A percentile compares a stretch with the other conserved stretches of the same genome.
These are phyloP conservation scores for Dothidotthia symphoricarpi DNA, from an alignment of 2,329 filamentous ascomycete species.

Conservation along the genomic window DNA sequence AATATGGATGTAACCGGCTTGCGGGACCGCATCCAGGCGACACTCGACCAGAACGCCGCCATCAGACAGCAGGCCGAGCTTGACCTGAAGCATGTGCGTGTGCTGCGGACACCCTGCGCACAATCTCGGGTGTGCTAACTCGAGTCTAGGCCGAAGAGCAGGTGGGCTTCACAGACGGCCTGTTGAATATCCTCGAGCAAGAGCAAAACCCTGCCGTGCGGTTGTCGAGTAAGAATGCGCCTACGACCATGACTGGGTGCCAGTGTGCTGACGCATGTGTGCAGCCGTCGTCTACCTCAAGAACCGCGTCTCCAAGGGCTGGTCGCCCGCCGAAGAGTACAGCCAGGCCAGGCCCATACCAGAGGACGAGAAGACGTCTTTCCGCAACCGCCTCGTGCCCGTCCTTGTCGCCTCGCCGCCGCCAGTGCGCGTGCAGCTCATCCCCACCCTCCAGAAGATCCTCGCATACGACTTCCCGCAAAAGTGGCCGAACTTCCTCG, in stretches of 20 bases:
- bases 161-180: conserved; percentile 83
- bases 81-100: conserved; percentile 75
- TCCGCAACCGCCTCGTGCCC: conserved; percentile 84
- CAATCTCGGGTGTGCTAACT: conserved; percentile 22
- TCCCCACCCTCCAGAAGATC: conserved; percentile 93
- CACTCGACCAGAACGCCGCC: conserved; percentile 71
- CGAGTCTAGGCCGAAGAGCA: conserved; percentile 75
- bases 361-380: conserved; percentile 83
- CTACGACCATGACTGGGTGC: conserved; percentile 9
- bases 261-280: conserved; percentile 23
- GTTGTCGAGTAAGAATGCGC: conserved; percentile 68
- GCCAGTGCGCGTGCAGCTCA: conserved; percentile 84
- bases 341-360: conserved; percentile 72
- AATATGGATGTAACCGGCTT: conserved; percentile 73
- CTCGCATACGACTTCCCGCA: conserved; percentile 93
- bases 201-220: conserved; percentile 84
- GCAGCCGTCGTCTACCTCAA: conserved; percentile 96
- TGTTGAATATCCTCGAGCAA: conserved; percentile 84
- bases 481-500: conserved; percentile 91
- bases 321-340: conserved; percentile 75
- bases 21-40: conserved; percentile 73
- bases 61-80: conserved; percentile 73
- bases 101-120: conserved; percentile 11
- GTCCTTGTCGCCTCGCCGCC: conserved; percentile 78
- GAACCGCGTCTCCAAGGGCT: conserved; percentile 92